Evolutionary conservation across 2,329 filamentous ascomycete genomes (phyloP), one percentile per base, ranked within the genome.

Genomic region (Fusarium sp.): DNA sequence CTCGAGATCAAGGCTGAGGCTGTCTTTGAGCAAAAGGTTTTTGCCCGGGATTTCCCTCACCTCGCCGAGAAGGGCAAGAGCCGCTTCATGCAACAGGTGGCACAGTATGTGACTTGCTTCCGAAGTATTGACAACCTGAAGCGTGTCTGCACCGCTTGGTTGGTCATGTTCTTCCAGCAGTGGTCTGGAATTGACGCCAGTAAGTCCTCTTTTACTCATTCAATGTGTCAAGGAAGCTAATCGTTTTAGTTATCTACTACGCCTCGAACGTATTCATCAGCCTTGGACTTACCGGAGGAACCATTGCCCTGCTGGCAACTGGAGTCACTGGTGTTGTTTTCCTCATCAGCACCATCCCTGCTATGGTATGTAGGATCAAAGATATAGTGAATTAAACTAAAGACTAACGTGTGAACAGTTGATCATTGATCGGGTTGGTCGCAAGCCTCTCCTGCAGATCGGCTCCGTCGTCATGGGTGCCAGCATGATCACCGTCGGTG

Each of bases 1-100:
- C 87, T 94, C n/a, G 93, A 96, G 80, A 95, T 96, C 83, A 93
- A 94, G 80, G 92, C 93, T 0, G 92, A 94, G 80, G 91, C 90
- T 0, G 81, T 93, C 33, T 96, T 96, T 75, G 93, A 96, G 81
- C 93, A 94, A 82, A 88, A 90, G 46, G 90, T 89, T 1, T 86
- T 92, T 16, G 88, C 89, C 0, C 90, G 92, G 69, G 86, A 91
- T 27, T 87, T 87, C 66, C 86, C 86, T 2, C 81, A 84, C 9
- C 71, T 73, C 36, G 73, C 84, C 8, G 80, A 84, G 67, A 79
- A 82, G 65, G 80, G 82, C 44, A 87, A 82, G 31, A 57, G 53
- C 9, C 53, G 53, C 14, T 57, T 57, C 67, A 79, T 85, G 0
- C 84, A 84, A 24, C 83, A 89, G 74, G 79, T 88, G 59, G 86